Percentiles rank a stretch among this genome's conserved stretches.
Evolutionary conservation across 331 rosid genomes (phyloP).

Genomic region (Telfairia occidentalis): DNA sequence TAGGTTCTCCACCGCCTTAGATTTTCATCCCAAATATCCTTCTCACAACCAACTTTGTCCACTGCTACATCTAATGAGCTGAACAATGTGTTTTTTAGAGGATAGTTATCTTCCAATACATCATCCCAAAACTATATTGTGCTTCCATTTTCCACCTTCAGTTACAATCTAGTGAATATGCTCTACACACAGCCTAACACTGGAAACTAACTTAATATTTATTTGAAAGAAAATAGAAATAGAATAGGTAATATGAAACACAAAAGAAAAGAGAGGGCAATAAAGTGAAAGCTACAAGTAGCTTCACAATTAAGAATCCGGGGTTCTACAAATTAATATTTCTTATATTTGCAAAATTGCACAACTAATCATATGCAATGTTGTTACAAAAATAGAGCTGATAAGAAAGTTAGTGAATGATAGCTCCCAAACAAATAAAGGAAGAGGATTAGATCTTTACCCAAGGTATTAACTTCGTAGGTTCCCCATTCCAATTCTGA

Average conservation of each 20-base stretch:
- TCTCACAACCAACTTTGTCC: not conserved
- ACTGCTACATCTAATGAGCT: not conserved
- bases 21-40: not conserved
- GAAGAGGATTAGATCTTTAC: conserved; percentile 28
- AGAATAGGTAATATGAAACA: not conserved
- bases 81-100: not conserved
- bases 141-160: not conserved
- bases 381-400: not conserved
- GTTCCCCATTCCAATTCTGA: conserved; percentile 86
- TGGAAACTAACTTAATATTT: not conserved
- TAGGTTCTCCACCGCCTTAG: not conserved
- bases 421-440: not conserved
- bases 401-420: conserved; percentile 4
- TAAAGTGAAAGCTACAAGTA: not conserved
- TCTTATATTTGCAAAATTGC: not conserved
- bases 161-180: not conserved
- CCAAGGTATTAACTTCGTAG: conserved; percentile 93
- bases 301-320: not conserved
- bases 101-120: not conserved
- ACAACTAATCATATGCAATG: not conserved
- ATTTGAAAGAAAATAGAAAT: not conserved
- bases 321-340: not conserved
- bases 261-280: not conserved
- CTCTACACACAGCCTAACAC: not conserved
- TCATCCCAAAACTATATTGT: not conserved